Percentiles rank a stretch among this genome's conserved stretches.
phyloP scores from a whole-genome alignment of 23 red algal genomes.

The Chondrus crispus region DNA sequence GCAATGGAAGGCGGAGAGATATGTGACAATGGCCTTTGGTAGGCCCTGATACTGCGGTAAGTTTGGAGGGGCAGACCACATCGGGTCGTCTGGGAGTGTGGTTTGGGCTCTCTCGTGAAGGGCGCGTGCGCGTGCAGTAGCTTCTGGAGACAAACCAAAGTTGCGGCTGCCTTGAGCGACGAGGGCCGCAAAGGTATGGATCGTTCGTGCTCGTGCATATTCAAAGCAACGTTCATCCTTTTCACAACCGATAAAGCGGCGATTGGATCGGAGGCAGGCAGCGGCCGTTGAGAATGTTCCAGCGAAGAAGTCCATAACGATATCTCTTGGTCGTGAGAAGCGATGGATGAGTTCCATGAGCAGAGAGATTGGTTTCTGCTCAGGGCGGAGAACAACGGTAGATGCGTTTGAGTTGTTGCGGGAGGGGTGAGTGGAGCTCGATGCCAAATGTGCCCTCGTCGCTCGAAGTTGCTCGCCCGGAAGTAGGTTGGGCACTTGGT shows the following conservation, averaged over 20 bases:
- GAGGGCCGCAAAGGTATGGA: not conserved
- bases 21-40: not conserved
- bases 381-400: not conserved
- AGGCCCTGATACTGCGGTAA: conserved; percentile 6
- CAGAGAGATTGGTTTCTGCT: conserved; percentile 13
- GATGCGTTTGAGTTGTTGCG: no score
- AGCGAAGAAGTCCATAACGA: conserved; percentile 18
- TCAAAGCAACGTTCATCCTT: conserved; percentile 5
- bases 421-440: not conserved
- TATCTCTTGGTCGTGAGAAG: not conserved
- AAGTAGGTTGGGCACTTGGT: not conserved
- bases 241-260: conserved; percentile 28
- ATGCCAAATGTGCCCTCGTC: not conserved
- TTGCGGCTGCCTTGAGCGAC: not conserved
- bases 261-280: not conserved
- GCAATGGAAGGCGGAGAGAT: not conserved
- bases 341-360: conserved; percentile 20
- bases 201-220: not conserved
- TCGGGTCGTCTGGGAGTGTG: no score
- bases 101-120: no score
- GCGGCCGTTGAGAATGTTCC: conserved; percentile 14
- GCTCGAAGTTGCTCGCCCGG: not conserved
- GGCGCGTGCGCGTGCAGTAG: no score
- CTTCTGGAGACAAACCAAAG: not conserved
- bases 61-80: not conserved